phyloP scores from a whole-genome alignment of 1,284 basidiomycete genomes.

The Boletus smithii region DNA sequence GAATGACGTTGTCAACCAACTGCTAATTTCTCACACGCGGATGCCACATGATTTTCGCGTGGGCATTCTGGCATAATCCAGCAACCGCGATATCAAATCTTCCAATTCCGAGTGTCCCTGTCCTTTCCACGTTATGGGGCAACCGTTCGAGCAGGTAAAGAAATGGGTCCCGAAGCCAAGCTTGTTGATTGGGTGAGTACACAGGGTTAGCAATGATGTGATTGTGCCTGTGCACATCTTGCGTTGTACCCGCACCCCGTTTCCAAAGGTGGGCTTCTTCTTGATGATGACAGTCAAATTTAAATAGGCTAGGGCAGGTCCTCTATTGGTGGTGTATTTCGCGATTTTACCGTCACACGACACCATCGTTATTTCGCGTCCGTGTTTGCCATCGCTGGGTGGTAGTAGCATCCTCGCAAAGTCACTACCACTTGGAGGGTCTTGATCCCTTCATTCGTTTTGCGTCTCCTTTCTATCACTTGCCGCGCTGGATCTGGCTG shows the following conservation, averaged over 20 bases:
- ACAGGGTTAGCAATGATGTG: constrained; percentile 10
- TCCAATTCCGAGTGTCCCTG: constrained; percentile 11
- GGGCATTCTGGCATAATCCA: constrained; percentile 11
- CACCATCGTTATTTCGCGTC: background rate
- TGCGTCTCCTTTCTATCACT: background rate
- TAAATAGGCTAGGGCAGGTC: constrained; percentile 17
- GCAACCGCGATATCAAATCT: constrained; percentile 16
- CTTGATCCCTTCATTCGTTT: background rate
- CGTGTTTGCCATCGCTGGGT: background rate
- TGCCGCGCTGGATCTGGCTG: background rate
- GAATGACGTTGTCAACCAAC: constrained; percentile 3
- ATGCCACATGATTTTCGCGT: constrained; percentile 14
- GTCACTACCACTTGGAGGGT: background rate
- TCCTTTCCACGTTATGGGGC: constrained; percentile 6
- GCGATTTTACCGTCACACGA: constrained; percentile 3
- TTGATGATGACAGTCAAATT: constrained; percentile 3
- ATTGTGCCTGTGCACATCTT: constrained; percentile 17
- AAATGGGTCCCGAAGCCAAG: too few relatives aligned
- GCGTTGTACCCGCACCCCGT: constrained; percentile 7
- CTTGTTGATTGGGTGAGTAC: background rate
- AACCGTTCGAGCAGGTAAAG: constrained; percentile 5
- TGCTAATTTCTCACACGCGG: constrained; percentile 1
- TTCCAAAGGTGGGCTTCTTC: constrained; percentile 12
- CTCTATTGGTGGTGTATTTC: background rate
- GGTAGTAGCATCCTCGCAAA: background rate